Evolutionary conservation across 306 rosid species (phyloP), one percentile per base, ranked within the genome.

Genomic region (Gastrolobium bilobum): DNA sequence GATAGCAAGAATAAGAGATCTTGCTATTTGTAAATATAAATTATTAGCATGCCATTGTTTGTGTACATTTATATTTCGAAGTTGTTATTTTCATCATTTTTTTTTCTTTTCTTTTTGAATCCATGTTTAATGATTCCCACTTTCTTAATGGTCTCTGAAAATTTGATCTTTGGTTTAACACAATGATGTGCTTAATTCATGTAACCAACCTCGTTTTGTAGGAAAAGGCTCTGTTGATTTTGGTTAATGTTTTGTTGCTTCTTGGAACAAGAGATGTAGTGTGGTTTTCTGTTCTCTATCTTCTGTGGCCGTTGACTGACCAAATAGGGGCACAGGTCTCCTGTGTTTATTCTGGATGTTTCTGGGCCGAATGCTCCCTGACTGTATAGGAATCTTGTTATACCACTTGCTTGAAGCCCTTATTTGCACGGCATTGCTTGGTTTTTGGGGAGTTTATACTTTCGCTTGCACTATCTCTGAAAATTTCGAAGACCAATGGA

Each of bases 11-110:
- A 69, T 30, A 8, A 7, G 10, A 39, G 15, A 57, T 20, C 26
- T 20, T 20, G 26, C 68, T 44, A 6, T 61, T 44, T 88, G 89
- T 88, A 80, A 44, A 85, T 82, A 81, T 57, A 15, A 35, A 11
- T 59, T 15, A 11, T 47, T 34, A 53, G 59, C 75, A 67, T 76
- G 78, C 43, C 83, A 59, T 65, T 76, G 66, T 68, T 79, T 42
- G 47, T 79, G 31, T 48, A 69, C 33, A 46, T 82, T 20, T 61
- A 4, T 38, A 30, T 79, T 13, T 7, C 4, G 0, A 60, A 42
- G 73, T 44, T 62, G 3, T 26, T 7, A 4, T 2, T 50, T 62
- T 29, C 13, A 10, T 33, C 38, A 30, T 14, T 29, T 50, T 34
- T 5, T 35, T n/a, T 7, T n/a, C 37, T 13, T 65, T 40, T 42